Evolutionary conservation across 176 grass and related monocot genomes (phyloP).

Genomic region (Raddia guianensis): DNA sequence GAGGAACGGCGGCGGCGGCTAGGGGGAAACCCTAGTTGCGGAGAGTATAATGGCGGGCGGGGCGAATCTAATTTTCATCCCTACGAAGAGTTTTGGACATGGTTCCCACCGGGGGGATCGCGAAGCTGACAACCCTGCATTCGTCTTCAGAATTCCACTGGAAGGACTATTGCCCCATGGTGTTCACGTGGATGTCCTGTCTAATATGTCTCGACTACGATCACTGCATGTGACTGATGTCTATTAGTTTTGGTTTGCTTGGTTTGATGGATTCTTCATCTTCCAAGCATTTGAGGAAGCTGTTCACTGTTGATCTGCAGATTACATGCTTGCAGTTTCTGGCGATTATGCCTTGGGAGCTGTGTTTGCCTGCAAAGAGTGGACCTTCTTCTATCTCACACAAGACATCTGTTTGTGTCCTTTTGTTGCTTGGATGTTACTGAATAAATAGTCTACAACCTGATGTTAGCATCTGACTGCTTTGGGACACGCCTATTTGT

Average conservation of each 20-base stretch:
- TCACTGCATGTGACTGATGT: background rate
- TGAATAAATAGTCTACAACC: too few species aligned
- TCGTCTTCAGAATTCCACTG: slow-evolving; percentile 48
- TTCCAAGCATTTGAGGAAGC: slow-evolving; percentile 59
- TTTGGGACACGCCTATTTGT: too few species aligned
- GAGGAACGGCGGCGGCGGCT: too few species aligned
- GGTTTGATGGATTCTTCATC: background rate
- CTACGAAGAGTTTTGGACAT: slow-evolving; percentile 54
- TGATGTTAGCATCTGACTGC: too few species aligned
- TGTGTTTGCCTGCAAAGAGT: slow-evolving; percentile 73
- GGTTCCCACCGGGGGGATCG: slow-evolving; percentile 51
- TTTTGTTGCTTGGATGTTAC: too few species aligned
- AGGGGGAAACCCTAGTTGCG: too few species aligned
- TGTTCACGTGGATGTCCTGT: slow-evolving; percentile 46
- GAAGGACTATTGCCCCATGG: slow-evolving; percentile 66
- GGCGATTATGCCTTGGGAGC: slow-evolving; percentile 67
- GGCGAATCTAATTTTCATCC: slow-evolving; percentile 59
- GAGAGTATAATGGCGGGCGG: too few species aligned
- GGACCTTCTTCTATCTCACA: slow-evolving; percentile 87
- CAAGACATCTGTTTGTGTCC: slow-evolving; percentile 41
- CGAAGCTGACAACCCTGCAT: slow-evolving; percentile 50
- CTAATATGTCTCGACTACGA: background rate
- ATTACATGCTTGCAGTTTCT: slow-evolving; percentile 80
- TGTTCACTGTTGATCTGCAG: slow-evolving; percentile 69
- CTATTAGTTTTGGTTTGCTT: background rate